Evolutionary conservation across 2,329 filamentous ascomycete species (phyloP).

Genomic region (Ophiostoma triangulosporum): DNA sequence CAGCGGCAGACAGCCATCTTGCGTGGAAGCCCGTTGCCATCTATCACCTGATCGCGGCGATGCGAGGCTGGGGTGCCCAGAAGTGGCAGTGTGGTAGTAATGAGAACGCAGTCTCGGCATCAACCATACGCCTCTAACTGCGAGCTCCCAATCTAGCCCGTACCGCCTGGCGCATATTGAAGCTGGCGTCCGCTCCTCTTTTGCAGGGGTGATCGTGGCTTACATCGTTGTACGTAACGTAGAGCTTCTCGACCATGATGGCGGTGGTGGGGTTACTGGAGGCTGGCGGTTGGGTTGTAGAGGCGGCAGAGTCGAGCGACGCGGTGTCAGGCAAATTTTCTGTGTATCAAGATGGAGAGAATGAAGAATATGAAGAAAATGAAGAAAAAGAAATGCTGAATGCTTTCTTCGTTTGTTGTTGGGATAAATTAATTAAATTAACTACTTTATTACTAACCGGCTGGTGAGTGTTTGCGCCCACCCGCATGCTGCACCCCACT

Average conservation of each 20-base stretch:
- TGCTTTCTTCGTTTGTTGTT: background rate
- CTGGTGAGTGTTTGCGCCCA: background rate
- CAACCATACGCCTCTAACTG: no score
- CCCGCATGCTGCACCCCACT: background rate
- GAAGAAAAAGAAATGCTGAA: background rate
- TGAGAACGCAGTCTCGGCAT: no score
- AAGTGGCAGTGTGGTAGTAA: no score
- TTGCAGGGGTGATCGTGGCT: background rate
- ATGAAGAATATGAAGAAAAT: background rate
- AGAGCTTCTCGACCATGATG: conserved; percentile 73
- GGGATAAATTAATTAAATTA: background rate
- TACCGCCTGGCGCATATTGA: no score
- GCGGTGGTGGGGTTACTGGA: conserved; percentile 10
- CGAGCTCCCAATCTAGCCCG: no score
- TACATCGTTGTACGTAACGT: conserved; percentile 88
- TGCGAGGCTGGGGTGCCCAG: no score
- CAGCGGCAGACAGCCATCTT: no score
- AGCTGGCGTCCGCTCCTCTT: no score
- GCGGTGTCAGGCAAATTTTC: background rate
- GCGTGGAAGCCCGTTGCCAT: no score
- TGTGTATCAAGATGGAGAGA: background rate
- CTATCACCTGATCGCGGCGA: no score
- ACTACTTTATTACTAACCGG: background rate
- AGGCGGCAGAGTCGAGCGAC: background rate
- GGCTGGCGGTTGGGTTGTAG: background rate